phyloP scores from a whole-genome alignment of 2,329 filamentous ascomycete species.

The Trichoderma sp. region DNA sequence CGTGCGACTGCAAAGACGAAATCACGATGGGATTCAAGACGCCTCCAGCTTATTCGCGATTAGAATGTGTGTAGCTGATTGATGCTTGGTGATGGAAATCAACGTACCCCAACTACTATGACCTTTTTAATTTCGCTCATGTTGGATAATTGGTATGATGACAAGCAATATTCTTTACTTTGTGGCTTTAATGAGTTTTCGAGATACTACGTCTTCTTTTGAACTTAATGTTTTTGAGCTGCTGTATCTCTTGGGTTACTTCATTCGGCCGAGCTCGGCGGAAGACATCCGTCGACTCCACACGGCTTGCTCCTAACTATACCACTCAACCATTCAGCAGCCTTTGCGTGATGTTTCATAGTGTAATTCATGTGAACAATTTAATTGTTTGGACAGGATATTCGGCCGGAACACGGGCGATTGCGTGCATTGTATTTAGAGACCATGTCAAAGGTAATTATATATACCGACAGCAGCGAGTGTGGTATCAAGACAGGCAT shows the following conservation, averaged over 20 bases:
- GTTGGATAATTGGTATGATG: not conserved
- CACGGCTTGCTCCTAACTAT: not conserved
- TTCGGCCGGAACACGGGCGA: conserved; percentile 20
- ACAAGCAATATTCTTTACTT: not conserved
- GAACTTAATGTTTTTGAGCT: not conserved
- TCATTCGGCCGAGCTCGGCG: conserved; percentile 26
- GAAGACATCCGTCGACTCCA: not conserved
- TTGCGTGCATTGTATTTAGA: not conserved
- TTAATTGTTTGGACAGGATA: not conserved
- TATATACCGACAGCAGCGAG: not conserved
- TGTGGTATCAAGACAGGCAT: not conserved
- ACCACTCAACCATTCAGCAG: not conserved
- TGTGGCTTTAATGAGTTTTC: not conserved
- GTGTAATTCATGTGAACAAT: not conserved
- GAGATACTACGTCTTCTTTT: not conserved
- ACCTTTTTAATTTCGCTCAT: conserved; percentile 1
- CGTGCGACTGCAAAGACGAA: not conserved
- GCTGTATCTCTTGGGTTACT: not conserved
- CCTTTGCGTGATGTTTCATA: not conserved
- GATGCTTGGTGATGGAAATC: not conserved
- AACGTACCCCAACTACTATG: not conserved
- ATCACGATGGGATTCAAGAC: conserved; percentile 2
- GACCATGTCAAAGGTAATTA: not conserved
- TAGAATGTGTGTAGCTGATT: not conserved
- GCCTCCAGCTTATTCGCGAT: not conserved